Conservation (phyloP, 129 eudicot genomes). For the Gnaphalium uliginosum region DNA sequence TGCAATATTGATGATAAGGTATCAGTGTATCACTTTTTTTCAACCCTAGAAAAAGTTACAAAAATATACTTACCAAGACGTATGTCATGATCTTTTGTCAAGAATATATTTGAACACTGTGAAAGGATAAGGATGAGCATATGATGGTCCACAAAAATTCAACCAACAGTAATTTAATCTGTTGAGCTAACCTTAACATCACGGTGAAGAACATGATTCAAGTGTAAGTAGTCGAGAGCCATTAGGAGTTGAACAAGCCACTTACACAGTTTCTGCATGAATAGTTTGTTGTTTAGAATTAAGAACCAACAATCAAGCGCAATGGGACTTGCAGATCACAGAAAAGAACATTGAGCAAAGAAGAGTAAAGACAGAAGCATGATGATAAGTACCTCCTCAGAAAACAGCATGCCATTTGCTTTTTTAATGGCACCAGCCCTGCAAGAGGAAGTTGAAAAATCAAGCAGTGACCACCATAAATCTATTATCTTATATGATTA, state of each 20-base stretch:
- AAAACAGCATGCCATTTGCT: conserved; percentile 74
- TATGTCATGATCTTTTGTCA: conserved; percentile 89
- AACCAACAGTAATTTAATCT: conserved; percentile 18
- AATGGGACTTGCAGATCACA: conserved; percentile 15
- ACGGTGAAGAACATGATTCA: conserved; percentile 92
- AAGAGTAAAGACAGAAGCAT: not conserved
- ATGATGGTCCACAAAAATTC: not conserved
- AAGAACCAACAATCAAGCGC: not conserved
- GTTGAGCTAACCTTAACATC: conserved; percentile 82
- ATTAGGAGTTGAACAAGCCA: conserved; percentile 98
- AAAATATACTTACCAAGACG: conserved; percentile 75
- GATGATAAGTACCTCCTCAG: conserved; percentile 77
- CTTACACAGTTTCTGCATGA: conserved; percentile 76
- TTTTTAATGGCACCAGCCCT: conserved; percentile 94
- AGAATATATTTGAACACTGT: conserved; percentile 97
- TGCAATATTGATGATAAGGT: conserved; percentile 16
- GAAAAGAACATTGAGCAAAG: not conserved
- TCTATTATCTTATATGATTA: conserved; percentile 1
- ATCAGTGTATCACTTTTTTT: conserved; percentile 9
- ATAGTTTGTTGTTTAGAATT: conserved; percentile 14
- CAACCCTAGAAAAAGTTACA: conserved; percentile 4
- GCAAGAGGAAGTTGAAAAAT: conserved; percentile 25
- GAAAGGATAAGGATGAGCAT: conserved; percentile 32
- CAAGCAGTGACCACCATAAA: conserved; percentile 19
- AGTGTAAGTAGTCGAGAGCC: conserved; percentile 94